Percentiles rank a stretch among this genome's conserved stretches.
Conservation (phyloP, 768 basidiomycete genomes). For the Lactarius evosmus region DNA sequence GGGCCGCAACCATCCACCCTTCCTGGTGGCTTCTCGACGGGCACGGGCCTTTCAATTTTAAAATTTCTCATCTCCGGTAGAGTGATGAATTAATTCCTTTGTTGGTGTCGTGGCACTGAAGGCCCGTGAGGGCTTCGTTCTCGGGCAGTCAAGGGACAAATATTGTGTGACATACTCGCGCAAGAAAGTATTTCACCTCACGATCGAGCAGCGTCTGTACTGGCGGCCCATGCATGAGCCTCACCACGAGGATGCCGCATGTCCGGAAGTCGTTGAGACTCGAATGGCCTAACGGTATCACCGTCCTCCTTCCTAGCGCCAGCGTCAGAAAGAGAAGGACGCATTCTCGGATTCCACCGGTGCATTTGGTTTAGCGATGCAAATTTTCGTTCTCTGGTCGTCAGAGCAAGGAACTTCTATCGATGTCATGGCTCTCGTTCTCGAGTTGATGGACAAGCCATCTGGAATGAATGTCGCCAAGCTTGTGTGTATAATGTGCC, state of each 20-base stretch:
- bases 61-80: neutral
- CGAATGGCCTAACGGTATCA: neutral
- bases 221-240: neutral
- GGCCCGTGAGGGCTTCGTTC: neutral
- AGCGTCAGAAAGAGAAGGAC: neutral
- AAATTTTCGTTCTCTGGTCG: neutral
- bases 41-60: neutral
- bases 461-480: neutral
- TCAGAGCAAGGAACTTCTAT: neutral
- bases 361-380: neutral
- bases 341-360: neutral
- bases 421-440: neutral
- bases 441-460: neutral
- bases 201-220: neutral
- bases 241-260: neutral
- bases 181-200: neutral
- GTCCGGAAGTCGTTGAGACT: neutral
- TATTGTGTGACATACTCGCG: neutral
- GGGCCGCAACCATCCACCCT: neutral
- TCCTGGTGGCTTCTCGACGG: neutral
- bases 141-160: constrained; percentile 2
- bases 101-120: constrained; percentile 2
- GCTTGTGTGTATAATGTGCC: neutral
- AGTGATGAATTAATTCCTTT: neutral
- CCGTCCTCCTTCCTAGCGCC: neutral